Evolutionary conservation across 169 alveolate species (phyloP), one percentile per base, ranked within the genome.

Genomic region (Plasmodium malariae): DNA sequence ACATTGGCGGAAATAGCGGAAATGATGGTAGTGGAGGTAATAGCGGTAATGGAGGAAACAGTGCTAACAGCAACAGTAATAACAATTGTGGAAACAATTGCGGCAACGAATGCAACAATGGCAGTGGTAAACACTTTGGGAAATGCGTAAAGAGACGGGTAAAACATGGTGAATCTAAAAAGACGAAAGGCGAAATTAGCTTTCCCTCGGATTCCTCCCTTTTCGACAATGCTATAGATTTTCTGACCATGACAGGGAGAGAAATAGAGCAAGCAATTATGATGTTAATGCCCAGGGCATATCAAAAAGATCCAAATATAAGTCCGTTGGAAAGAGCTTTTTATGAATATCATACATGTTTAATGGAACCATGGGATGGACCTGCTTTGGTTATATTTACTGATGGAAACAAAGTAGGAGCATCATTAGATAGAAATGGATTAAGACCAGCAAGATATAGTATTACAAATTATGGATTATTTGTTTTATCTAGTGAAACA

Each of bases 291-390:
- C 92, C 92, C n/a, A 69, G 92, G 63, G 92, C 92, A 70, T 86
- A 86, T 86, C 92, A 86, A 43, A 86, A 86, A 54, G 92, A 86
- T 32, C 89, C 89, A 43, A 83, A 88, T 69, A 68, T 74, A 69
- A 68, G 60, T 7, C 92, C 92, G 14, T 45, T 69, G 28, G 92
- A 86, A 86, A 86, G 43, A 51, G 92, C 92, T 30, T 88, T 89
- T 70, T 73, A 78, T 60, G 89, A 88, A 92, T 87, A 88, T 74
- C 95, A 91, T 59, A 92, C 96, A 6, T 92, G 95, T 21, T n/a
- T 89, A 43, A 92, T 92, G 92, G 96, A 94, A 72, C 96, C 96
- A 19, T 94, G 96, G 96, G 96, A 94, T 71, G 96, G 96, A 24
- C 96, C 96, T 3, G 96, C 96, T 5, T 68, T 92, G 65, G 86